Percentiles rank a stretch among this genome's conserved stretches.
Conservation (phyloP, 805 yeast genomes). For the Spathaspora boniae region DNA sequence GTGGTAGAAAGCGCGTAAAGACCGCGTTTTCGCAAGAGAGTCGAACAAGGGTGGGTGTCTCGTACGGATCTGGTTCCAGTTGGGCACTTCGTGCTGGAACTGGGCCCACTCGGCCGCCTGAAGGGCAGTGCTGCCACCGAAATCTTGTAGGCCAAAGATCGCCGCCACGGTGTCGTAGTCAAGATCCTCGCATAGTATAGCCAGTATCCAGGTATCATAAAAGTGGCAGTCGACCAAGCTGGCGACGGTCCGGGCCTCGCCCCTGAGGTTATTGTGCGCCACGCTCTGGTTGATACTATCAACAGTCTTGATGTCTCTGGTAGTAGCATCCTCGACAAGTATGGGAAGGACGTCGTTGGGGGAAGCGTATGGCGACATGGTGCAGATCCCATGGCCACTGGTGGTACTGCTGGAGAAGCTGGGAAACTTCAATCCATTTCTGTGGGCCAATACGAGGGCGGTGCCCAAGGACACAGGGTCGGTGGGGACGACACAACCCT, state of each 20-base stretch:
- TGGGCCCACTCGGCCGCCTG: constrained; percentile 11
- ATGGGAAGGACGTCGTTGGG: constrained; percentile 52
- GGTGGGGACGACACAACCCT: constrained; percentile 40
- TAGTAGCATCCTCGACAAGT: constrained; percentile 46
- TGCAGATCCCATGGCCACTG: constrained; percentile 33
- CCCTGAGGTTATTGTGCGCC: constrained; percentile 5
- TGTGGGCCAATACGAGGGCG: constrained; percentile 44
- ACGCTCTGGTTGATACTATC: constrained; percentile 8
- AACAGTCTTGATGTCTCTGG: constrained; percentile 26
- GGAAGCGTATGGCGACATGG: constrained; percentile 48
- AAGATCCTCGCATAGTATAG: constrained; percentile 19
- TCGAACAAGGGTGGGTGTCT: constrained; percentile 26
- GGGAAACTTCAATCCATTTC: constrained; percentile 44
- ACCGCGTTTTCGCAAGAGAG: background rate
- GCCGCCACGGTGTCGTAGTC: constrained; percentile 4
- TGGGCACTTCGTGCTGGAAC: constrained; percentile 17
- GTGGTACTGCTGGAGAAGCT: constrained; percentile 8
- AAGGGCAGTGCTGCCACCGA: constrained; percentile 1
- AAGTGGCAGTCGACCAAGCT: constrained; percentile 38
- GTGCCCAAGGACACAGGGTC: constrained; percentile 57
- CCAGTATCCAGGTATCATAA: constrained; percentile 48
- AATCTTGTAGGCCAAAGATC: constrained; percentile 15
- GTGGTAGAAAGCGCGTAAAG: constrained; percentile 6
- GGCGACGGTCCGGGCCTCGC: constrained; percentile 26
- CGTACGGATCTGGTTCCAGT: constrained; percentile 24